Base-by-base conservation (phyloP, 192 early-diverging fungal genomes). In the Jimgerdemannia flammicorona region DNA sequence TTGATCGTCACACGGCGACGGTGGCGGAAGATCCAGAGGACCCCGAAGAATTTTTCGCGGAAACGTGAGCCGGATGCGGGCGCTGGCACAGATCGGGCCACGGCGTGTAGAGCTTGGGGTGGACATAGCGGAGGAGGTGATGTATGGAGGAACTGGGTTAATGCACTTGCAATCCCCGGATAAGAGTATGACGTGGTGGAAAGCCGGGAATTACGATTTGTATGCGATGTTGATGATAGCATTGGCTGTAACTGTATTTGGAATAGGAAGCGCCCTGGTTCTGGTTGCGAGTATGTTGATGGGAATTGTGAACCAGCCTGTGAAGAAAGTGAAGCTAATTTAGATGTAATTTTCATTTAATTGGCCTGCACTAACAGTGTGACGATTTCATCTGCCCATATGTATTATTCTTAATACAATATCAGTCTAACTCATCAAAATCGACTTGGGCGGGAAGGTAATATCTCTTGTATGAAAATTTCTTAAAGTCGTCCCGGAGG, bases 51-150 rank as follows among this genome's bases (percentile, higher is more conserved):
- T 1, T 41, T 3, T 73, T 73, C 39, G 64, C 63, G 44, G 3
- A 11, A 73, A 73, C 19, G 14, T 65, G 40, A 65, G 40, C 19
- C 41, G 72, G 19, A 73, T 66, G 72, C 44, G 40, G 20, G 72
- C 72, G 11, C 64, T 73, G 44, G 72, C 44, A 1, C 72, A 73
- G 54, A 43, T 73, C 14, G 49, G 49, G 49, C 2, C 49, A 14
- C 49, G 14, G 8, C 49, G 49, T 0, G 49, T 59, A 10, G 49
- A 6, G 49, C 49, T 0, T 59, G 49, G 49, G 49, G 49, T 2
- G 14, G 49, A 59, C 14, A 14, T 59, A 14, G 8, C 2, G 49
- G 49, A 59, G 14, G 49, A 59, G 49, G 49, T 59, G 6, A 59
- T 59, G 49, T 59, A 10, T 59, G 49, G 49, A 59, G 6, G 49